Evolutionary conservation across 352 stramenopile species (phyloP).

Genomic region (Pythium brachiatum): DNA sequence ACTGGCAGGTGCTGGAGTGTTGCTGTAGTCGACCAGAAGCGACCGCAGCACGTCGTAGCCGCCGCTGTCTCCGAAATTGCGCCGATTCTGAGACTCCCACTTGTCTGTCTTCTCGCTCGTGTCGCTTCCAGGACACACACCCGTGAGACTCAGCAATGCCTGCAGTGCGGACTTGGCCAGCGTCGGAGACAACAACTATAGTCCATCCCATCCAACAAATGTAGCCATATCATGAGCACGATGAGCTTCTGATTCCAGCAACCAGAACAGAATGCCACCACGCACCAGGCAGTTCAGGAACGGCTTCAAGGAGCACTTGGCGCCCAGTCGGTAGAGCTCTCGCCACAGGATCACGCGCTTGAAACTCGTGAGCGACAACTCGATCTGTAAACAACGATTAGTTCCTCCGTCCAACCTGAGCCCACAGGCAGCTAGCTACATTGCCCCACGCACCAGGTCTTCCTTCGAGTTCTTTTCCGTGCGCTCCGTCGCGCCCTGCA

Average conservation of each 20-base stretch:
- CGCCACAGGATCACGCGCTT: slow-evolving; percentile 74
- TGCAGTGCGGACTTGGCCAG: slow-evolving; percentile 57
- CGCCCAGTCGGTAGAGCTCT: slow-evolving; percentile 76
- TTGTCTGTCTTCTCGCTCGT: slow-evolving; percentile 62
- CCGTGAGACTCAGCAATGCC: slow-evolving; percentile 62
- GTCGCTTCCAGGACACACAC: slow-evolving; percentile 47
- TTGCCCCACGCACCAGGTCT: slow-evolving; percentile 43
- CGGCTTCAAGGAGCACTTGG: slow-evolving; percentile 82
- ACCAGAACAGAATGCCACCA: slow-evolving; percentile 1
- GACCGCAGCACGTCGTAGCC: slow-evolving; percentile 69
- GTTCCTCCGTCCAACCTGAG: too few relatives aligned
- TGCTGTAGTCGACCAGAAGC: slow-evolving; percentile 59
- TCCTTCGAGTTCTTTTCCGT: slow-evolving; percentile 49
- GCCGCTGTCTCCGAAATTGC: slow-evolving; percentile 70
- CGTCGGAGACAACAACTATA: slow-evolving; percentile 46
- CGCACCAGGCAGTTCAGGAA: slow-evolving; percentile 69
- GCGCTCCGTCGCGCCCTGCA: slow-evolving; percentile 64
- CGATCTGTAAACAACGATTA: too few relatives aligned
- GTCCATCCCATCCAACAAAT: neutral
- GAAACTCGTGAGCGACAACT: slow-evolving; percentile 64
- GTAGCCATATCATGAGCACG: slow-evolving; percentile 1
- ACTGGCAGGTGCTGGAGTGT: slow-evolving; percentile 14
- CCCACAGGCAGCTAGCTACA: too few relatives aligned
- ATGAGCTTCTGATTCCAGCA: neutral
- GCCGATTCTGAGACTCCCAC: slow-evolving; percentile 70